Evolutionary conservation across 2,329 filamentous ascomycete genomes (phyloP).

Genomic region (Penicillium italicum): DNA sequence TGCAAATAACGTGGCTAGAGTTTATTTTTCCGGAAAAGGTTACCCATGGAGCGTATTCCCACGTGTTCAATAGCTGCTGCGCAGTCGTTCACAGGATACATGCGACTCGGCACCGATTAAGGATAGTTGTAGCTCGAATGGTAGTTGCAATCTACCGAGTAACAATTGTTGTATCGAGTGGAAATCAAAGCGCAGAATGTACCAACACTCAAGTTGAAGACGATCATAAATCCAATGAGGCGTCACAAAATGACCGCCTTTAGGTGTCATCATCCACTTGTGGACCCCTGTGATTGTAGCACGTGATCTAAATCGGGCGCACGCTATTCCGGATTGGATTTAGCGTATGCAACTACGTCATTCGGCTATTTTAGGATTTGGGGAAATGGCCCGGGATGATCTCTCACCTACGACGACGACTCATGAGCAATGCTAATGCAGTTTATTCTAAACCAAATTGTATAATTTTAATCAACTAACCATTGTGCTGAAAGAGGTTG

Average conservation of each 20-base stretch:
- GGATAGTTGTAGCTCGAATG: not conserved
- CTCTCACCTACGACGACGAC: too few relatives aligned
- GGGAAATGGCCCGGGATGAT: too few relatives aligned
- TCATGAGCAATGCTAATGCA: too few relatives aligned
- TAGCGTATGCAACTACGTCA: not conserved
- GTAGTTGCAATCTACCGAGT: not conserved
- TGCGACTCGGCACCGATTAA: not conserved
- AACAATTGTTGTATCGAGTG: not conserved
- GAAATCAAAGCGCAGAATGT: not conserved
- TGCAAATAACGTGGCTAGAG: not conserved
- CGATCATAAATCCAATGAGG: not conserved
- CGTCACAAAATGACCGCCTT: not conserved
- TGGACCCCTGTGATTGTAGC: not conserved
- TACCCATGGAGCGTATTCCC: conserved; percentile 3
- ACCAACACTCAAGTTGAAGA: not conserved
- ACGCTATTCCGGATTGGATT: not conserved
- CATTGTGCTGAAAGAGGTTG: too few relatives aligned
- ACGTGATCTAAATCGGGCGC: not conserved
- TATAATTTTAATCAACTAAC: too few relatives aligned
- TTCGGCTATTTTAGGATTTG: not conserved
- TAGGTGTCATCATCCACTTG: conserved; percentile 5
- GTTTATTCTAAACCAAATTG: too few relatives aligned
- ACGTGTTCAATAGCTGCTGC: conserved; percentile 4
- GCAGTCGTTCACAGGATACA: not conserved
- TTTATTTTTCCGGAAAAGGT: not conserved